Base-by-base conservation (phyloP, 78 protist species). In the Dictyostelium purpureum region DNA sequence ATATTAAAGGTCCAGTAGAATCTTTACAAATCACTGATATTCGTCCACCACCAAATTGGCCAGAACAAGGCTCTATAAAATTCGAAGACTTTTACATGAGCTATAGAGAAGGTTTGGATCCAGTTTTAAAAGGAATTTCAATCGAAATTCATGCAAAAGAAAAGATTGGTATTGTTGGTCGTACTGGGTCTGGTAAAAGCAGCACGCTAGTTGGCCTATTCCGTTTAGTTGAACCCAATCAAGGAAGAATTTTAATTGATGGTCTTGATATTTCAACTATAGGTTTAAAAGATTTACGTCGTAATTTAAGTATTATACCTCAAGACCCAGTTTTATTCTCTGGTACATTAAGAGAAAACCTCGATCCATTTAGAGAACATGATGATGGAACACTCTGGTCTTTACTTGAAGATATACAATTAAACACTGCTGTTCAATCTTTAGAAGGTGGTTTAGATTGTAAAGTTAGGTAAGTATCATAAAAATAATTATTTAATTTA, bases 151-250 rank as follows among this genome's bases (percentile, higher is more conserved):
- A 63, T 35, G 87, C 96, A 26, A 40, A 92, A 6, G 97, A 95
- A 67, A 98, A 97, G 54, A 51, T 97, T 77, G 98, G 98, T 67
- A 81, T 97, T 31, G 97, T 96, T 3, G 99, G 99, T 19, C 79
- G 99, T n/a, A 97, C 99, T 1, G 98, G 98, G 38, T 81, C 96
- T 0, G 98, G 98, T 18, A 96, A 96, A 75, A 37, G 76, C 11
- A 67, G 94, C 1, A 78, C 93, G 4, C 83, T 95, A 47, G 6
- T 74, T 19, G 90, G 96, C 2, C 76, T 96, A n/a, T 93, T 95
- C 52, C 75, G 98, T 24, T 47, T 97, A 61, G 52, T 93, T 24
- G 96, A 93, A 51, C 66, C 87, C 0, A 33, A 66, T 1, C 89
- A 85, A 38, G 96, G 96, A 40, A n/a, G 77, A 0, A 82, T 93